Conservation (phyloP, 257 asterid species). For the Scutellaria barbata region DNA sequence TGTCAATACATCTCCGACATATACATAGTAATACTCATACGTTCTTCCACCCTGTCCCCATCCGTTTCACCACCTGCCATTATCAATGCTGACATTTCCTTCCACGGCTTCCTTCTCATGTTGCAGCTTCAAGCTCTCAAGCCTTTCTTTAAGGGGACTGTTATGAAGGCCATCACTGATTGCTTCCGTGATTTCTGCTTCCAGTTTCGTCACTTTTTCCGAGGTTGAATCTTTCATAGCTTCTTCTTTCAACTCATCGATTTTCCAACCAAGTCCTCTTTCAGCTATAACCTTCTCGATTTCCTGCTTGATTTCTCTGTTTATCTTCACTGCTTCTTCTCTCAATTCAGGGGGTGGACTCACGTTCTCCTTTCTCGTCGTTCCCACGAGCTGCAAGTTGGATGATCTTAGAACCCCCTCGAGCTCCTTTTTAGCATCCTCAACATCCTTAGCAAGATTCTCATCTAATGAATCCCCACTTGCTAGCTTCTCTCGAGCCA, state of each 20-base stretch:
- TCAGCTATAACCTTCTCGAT: conserved; percentile 39
- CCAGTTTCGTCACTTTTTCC: conserved; percentile 46
- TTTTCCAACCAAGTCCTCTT: conserved; percentile 40
- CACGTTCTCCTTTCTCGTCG: conserved; percentile 26
- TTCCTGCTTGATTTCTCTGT: conserved; percentile 46
- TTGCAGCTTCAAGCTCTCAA: conserved; percentile 44
- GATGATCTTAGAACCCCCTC: conserved; percentile 50
- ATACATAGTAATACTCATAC: conserved; percentile 8
- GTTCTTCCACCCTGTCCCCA: not conserved
- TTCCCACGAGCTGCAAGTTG: conserved; percentile 48
- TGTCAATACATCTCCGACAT: not conserved
- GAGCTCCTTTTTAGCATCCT: conserved; percentile 39
- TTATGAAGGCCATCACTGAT: conserved; percentile 45
- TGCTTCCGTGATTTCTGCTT: conserved; percentile 52
- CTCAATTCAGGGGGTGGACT: conserved; percentile 32
- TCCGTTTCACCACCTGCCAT: conserved; percentile 42
- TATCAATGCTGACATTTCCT: conserved; percentile 36
- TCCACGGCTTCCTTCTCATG: conserved; percentile 30
- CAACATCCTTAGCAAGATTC: conserved; percentile 38
- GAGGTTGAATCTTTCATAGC: conserved; percentile 41
- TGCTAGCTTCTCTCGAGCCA: conserved; percentile 43
- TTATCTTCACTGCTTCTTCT: conserved; percentile 43
- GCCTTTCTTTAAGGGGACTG: conserved; percentile 50
- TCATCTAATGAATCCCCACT: conserved; percentile 42
- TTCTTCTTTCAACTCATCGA: conserved; percentile 48